phyloP scores from a whole-genome alignment of 768 basidiomycete species.

The Cystofilobasidium capitatum region DNA sequence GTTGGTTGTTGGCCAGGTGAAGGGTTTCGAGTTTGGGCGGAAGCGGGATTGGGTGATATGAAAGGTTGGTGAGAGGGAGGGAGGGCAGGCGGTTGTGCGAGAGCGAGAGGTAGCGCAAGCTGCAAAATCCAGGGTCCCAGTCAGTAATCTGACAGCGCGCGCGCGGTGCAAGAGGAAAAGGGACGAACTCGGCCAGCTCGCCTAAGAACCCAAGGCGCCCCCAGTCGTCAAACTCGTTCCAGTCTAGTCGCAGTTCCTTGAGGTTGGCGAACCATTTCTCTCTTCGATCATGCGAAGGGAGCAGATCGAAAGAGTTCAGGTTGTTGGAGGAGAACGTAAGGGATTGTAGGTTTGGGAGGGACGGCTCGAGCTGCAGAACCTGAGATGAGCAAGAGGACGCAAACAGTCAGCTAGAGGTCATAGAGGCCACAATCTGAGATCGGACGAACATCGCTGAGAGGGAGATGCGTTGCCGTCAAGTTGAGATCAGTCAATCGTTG shows the following conservation, averaged over 20 bases:
- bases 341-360: background rate
- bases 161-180: too few relatives aligned
- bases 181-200: background rate
- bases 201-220: slow-evolving; percentile 1
- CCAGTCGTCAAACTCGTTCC: slow-evolving; percentile 21
- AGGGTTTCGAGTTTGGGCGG: slow-evolving; percentile 6
- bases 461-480: slow-evolving; percentile 26
- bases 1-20: slow-evolving; percentile 8
- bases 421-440: too few relatives aligned
- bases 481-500: slow-evolving; percentile 3
- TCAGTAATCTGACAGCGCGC: background rate
- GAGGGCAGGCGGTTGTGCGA: slow-evolving; percentile 16
- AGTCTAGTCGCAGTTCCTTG: slow-evolving; percentile 19
- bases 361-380: slow-evolving; percentile 14
- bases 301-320: background rate
- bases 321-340: slow-evolving; percentile 17
- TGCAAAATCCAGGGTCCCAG: background rate
- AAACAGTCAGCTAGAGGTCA: too few relatives aligned
- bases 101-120: slow-evolving; percentile 11
- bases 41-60: too few relatives aligned
- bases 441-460: slow-evolving; percentile 31
- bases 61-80: background rate
- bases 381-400: too few relatives aligned
- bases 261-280: background rate
- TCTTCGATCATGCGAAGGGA: background rate